Evolutionary conservation across 75 land plant species (phyloP).

Genomic region (Chamaecyparis obtusa): DNA sequence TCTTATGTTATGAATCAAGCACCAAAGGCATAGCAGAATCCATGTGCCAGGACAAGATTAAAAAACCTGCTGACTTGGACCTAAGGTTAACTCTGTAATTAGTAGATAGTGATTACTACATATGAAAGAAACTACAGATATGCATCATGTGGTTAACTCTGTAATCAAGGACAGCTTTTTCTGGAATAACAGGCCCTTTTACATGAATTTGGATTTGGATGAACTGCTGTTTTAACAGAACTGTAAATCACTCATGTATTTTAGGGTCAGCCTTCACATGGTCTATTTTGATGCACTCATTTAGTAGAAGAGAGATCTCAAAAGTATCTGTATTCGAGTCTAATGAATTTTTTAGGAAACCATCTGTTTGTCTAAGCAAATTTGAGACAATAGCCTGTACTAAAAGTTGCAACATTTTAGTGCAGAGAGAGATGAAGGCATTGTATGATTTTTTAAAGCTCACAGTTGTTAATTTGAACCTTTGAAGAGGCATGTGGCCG

Average conservation of each 20-base stretch:
- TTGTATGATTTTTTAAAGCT: not conserved
- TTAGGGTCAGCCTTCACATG: not conserved
- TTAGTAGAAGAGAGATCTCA: not conserved
- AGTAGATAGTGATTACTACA: not conserved
- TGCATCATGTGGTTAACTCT: not conserved
- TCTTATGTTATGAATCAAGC: constrained; percentile 8
- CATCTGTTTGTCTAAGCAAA: not conserved
- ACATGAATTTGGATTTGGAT: not conserved
- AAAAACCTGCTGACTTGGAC: constrained; percentile 8
- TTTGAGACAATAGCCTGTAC: not conserved
- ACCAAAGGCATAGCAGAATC: not conserved
- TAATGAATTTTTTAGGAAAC: not conserved
- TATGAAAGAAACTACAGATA: not conserved
- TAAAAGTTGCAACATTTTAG: not conserved
- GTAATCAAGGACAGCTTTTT: not conserved
- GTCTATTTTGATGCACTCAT: not conserved
- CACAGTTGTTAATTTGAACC: not conserved
- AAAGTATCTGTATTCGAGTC: not conserved
- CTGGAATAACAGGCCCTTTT: not conserved
- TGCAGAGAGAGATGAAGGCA: not conserved
- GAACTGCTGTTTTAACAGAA: no score
- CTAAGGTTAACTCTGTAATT: constrained; percentile 6
- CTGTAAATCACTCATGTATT: not conserved
- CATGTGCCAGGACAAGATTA: not conserved
- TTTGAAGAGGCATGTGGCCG: not conserved